Base-by-base conservation (phyloP, 768 basidiomycete genomes). In the Boletellus emodensis region DNA sequence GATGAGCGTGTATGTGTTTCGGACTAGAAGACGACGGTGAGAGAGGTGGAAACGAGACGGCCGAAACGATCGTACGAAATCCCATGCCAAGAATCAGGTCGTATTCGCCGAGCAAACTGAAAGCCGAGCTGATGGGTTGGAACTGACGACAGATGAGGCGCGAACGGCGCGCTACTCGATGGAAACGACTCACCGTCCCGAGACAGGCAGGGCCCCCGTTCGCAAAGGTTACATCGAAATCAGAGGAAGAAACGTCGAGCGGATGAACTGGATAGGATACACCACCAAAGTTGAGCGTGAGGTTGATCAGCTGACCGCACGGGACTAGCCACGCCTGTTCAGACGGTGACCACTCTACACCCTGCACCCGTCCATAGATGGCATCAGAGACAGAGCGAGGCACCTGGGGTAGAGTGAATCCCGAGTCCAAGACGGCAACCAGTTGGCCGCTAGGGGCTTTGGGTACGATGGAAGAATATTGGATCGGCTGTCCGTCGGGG, bases 51-150 rank as follows among this genome's bases (percentile, higher is more conserved):
- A 17, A 8, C 10, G 35, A 34, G 30, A 15, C 15, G 17, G 28
- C 44, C 9, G 26, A 32, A 34, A 38, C 34, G 8, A 4, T 67
- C 85, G 58, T 67, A 90, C 87, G 49, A 72, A 90, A 88, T 47
- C 77, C 78, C 86, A 89, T 88, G 55, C 88, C 88, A 43, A 90
- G 75, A 58, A 90, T 87, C 75, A 90, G 83, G 58, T 91, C 88
- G 55, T 87, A 91, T 62, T 85, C 76, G 55, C 87, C 85, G 24
- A 87, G 76, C 37, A 88, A 55, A 71, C 85, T 84, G 70, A 90
- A 88, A 5, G 87, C 86, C 4, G 82, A 80, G 13, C 87, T 87
- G 55, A 90, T 87, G 2, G 88, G 89, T 74, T 91, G 89, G 75
- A 88, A 91, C 80, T 88, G 56, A 34, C 13, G 28, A 50, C 12